Evolutionary conservation across 2,329 filamentous ascomycete species (phyloP).

Genomic region (Diplodia seriata): DNA sequence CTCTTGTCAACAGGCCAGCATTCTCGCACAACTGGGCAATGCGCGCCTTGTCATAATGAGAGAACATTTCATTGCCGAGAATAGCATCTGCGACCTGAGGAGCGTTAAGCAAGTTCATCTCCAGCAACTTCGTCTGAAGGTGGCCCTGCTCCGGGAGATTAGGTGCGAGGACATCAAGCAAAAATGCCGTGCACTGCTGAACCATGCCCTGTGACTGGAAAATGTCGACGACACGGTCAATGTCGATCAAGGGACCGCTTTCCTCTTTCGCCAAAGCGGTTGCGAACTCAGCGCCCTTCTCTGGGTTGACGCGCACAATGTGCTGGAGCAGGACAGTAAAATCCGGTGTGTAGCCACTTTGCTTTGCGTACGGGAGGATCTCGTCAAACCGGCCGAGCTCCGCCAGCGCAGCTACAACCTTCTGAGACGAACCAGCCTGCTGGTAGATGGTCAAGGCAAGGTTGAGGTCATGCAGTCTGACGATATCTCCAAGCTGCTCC

Average conservation of each 20-base stretch:
- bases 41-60: slow-evolving; percentile 89
- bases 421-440: slow-evolving; percentile 87
- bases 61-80: slow-evolving; percentile 97
- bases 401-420: slow-evolving; percentile 93
- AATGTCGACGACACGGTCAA: slow-evolving; percentile 94
- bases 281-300: slow-evolving; percentile 94
- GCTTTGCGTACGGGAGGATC: slow-evolving; percentile 88
- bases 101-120: slow-evolving; percentile 97
- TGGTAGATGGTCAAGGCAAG: slow-evolving; percentile 89
- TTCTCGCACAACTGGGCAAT: slow-evolving; percentile 93
- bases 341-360: slow-evolving; percentile 90
- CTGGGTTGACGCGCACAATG: slow-evolving; percentile 87
- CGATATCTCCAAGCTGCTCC: slow-evolving; percentile 93
- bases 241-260: slow-evolving; percentile 83
- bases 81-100: slow-evolving; percentile 98
- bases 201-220: slow-evolving; percentile 99
- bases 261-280: slow-evolving; percentile 90
- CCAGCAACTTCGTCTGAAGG: slow-evolving; percentile 90
- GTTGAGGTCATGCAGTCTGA: slow-evolving; percentile 86
- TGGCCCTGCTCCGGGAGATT: slow-evolving; percentile 93
- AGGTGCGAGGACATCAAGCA: slow-evolving; percentile 92
- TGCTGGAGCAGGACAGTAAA: slow-evolving; percentile 92
- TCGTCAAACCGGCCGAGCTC: slow-evolving; percentile 97
- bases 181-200: slow-evolving; percentile 96
- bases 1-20: slow-evolving; percentile 73